A percentile compares a stretch with the other conserved stretches of the same genome.
Conservation (phyloP, 1,139 yeast species). For the Geotrichum aggregatum region DNA sequence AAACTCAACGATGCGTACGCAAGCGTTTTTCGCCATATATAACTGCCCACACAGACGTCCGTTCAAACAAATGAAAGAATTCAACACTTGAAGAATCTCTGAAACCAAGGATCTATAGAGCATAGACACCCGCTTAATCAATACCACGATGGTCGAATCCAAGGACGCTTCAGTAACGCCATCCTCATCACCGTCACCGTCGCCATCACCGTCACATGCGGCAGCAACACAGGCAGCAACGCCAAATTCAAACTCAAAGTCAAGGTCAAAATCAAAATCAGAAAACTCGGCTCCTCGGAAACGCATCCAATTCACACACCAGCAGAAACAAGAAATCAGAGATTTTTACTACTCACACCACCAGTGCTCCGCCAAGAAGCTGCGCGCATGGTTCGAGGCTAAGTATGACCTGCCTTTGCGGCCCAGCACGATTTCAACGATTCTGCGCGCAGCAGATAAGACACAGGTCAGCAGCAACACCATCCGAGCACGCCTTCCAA, state of each 20-base stretch:
- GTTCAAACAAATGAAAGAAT: no score
- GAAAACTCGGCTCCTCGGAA: not conserved
- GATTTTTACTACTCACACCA: slow-evolving; percentile 10
- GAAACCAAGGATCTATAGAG: no score
- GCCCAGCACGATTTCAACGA: slow-evolving; percentile 15
- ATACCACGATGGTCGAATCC: no score
- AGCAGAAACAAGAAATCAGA: slow-evolving; percentile 17
- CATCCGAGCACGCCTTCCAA: slow-evolving; percentile 16
- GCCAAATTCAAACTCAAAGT: not conserved
- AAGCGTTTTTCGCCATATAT: no score
- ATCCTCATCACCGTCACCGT: no score
- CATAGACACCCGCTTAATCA: no score
- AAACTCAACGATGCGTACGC: no score
- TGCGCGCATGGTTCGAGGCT: slow-evolving; percentile 14
- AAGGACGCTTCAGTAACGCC: no score
- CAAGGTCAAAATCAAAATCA: not conserved
- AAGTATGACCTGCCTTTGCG: slow-evolving; percentile 11
- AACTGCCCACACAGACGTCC: no score
- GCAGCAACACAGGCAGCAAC: no score
- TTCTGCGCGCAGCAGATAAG: slow-evolving; percentile 14
- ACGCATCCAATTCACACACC: slow-evolving; percentile 16
- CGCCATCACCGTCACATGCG: no score
- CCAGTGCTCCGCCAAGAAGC: slow-evolving; percentile 12
- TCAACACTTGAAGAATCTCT: no score
- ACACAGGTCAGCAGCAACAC: slow-evolving; percentile 10